Percentiles rank a stretch among this genome's conserved stretches.
phyloP scores from a whole-genome alignment of 1,139 yeast species.

The Meyerozyma elateridarum region DNA sequence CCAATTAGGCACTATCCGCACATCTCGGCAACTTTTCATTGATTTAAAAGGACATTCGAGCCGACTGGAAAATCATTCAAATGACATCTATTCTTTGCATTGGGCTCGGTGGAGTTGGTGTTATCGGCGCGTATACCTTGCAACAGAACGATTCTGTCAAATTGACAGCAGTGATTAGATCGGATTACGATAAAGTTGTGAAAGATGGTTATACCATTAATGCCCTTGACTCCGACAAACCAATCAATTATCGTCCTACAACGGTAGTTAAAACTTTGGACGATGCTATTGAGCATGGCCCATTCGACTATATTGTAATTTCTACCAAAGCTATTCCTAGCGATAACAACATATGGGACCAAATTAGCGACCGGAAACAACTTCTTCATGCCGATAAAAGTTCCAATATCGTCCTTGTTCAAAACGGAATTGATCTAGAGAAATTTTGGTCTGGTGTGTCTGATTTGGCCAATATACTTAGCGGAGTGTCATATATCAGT shows the following conservation, averaged over 20 bases:
- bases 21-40: no score
- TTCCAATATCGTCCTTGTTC: conserved; percentile 60
- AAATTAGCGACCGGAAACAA: conserved; percentile 49
- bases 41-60: no score
- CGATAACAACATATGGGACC: conserved; percentile 47
- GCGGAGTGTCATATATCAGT: conserved; percentile 69
- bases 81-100: conserved; percentile 44
- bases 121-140: conserved; percentile 60
- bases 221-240: conserved; percentile 57
- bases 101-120: conserved; percentile 76
- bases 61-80: no score
- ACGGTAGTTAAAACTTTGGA: conserved; percentile 37
- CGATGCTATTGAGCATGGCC: conserved; percentile 43
- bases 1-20: no score
- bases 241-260: conserved; percentile 51
- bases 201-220: conserved; percentile 54
- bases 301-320: conserved; percentile 63
- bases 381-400: conserved; percentile 44
- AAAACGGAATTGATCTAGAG: conserved; percentile 74
- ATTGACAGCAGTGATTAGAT: conserved; percentile 60
- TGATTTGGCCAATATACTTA: conserved; percentile 59
- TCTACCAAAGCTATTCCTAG: conserved; percentile 78
- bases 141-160: conserved; percentile 39
- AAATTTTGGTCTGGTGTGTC: no score
- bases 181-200: conserved; percentile 55